Conservation (phyloP, 768 basidiomycete species). For the Chalciporus sphaerocephalus region DNA sequence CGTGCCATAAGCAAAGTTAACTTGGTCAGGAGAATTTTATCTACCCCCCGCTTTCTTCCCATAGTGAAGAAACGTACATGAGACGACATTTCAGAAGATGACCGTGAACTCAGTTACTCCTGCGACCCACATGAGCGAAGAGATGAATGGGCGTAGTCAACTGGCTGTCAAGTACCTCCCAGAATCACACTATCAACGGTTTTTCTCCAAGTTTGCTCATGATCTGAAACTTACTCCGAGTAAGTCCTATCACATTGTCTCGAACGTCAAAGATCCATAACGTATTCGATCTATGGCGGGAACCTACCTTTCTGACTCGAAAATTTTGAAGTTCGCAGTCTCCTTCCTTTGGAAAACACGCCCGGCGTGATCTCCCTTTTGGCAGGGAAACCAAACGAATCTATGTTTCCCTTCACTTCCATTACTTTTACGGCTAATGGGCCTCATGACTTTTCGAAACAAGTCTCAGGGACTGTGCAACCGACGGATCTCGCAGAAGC, state of each 20-base stretch:
- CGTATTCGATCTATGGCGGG: not conserved
- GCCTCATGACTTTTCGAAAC: conserved; percentile 39
- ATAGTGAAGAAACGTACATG: conserved; percentile 1
- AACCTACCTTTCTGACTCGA: not conserved
- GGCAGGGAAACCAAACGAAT: conserved; percentile 80
- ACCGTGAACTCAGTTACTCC: not conserved
- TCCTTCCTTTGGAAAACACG: conserved; percentile 66
- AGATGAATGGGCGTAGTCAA: not conserved
- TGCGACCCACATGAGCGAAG: not conserved
- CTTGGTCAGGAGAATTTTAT: not conserved
- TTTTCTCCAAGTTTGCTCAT: conserved; percentile 54
- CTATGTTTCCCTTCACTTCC: conserved; percentile 78
- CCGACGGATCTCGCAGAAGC: conserved; percentile 53
- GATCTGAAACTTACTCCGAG: conserved; percentile 54
- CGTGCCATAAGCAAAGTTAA: not conserved
- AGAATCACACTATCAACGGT: conserved; percentile 46
- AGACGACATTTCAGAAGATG: not conserved
- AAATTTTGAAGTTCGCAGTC: conserved; percentile 45
- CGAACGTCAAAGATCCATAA: not conserved
- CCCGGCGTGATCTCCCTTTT: conserved; percentile 72
- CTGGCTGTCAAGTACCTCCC: conserved; percentile 33
- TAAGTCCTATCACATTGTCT: conserved; percentile 29
- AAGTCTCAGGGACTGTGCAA: conserved; percentile 45
- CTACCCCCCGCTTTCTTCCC: not conserved
- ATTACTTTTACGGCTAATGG: conserved; percentile 57